Evolutionary conservation across 1,284 basidiomycete species (phyloP).

Genomic region (Ceratobasidium sp.): DNA sequence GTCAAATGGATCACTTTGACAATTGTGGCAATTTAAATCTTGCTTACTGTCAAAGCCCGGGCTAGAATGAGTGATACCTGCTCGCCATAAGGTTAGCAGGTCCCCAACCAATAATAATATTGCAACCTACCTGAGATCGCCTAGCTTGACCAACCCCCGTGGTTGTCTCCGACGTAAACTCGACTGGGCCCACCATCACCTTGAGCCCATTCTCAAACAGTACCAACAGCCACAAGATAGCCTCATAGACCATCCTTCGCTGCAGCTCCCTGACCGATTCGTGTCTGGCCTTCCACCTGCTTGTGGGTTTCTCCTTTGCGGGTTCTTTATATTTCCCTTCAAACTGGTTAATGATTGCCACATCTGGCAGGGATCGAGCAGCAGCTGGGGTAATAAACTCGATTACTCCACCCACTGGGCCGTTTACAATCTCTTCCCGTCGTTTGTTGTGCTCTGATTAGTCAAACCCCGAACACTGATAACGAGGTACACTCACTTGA

Average conservation of each 20-base stretch:
- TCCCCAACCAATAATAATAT: background rate
- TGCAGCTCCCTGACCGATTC: background rate
- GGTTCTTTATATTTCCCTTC: background rate
- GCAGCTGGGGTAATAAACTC: constrained; percentile 36
- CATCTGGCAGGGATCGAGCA: background rate
- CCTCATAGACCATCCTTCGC: background rate
- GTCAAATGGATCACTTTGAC: background rate
- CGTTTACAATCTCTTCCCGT: constrained; percentile 44
- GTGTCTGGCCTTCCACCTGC: background rate
- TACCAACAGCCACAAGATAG: constrained; percentile 46
- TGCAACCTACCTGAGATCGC: constrained; percentile 50
- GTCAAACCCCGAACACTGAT: background rate
- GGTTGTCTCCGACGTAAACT: constrained; percentile 51
- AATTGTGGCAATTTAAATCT: background rate
- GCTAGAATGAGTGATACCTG: constrained; percentile 84
- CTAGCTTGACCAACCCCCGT: constrained; percentile 50
- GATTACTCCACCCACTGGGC: constrained; percentile 44
- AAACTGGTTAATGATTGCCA: background rate
- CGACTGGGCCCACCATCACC: constrained; percentile 42
- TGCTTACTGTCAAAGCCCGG: constrained; percentile 65
- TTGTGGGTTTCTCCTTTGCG: background rate
- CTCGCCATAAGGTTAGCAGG: constrained; percentile 38
- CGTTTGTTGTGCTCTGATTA: background rate
- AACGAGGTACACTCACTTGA: constrained; percentile 28
- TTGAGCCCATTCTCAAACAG: constrained; percentile 39